Percentiles rank a stretch among this genome's conserved stretches.
These are phyloP conservation scores for Collybia mongolica DNA, from an alignment of 768 basidiomycete species.

Conservation along the genomic window DNA sequence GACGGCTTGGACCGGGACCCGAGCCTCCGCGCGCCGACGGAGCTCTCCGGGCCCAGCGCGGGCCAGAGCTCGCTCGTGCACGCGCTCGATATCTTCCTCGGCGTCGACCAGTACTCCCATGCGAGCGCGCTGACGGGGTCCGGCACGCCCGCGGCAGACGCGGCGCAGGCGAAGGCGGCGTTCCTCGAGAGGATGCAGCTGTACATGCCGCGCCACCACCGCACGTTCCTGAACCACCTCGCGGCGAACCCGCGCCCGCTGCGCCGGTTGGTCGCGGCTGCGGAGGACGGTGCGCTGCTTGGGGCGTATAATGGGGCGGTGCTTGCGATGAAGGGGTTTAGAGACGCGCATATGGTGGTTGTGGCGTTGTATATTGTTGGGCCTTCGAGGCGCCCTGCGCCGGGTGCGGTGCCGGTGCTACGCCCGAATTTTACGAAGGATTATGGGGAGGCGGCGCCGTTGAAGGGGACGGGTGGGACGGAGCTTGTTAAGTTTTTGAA, in stretches of 20 bases:
- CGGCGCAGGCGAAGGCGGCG: slow-evolving; percentile 23
- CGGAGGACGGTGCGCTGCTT: slow-evolving; percentile 28
- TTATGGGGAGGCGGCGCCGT: slow-evolving; percentile 18
- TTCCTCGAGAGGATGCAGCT: slow-evolving; percentile 73
- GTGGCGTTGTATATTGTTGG: slow-evolving; percentile 73
- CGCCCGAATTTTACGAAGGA: slow-evolving; percentile 3
- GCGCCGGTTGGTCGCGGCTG: slow-evolving; percentile 46
- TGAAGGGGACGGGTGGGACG: slow-evolving; percentile 80
- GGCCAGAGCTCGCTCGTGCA: slow-evolving; percentile 82
- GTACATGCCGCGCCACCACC: slow-evolving; percentile 85
- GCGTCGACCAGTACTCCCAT: slow-evolving; percentile 45
- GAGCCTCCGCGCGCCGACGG: slow-evolving; percentile 39
- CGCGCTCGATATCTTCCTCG: slow-evolving; percentile 70
- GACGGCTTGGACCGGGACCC: slow-evolving; percentile 54
- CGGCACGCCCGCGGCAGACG: slow-evolving; percentile 3
- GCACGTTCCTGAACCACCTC: slow-evolving; percentile 74
- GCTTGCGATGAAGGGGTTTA: slow-evolving; percentile 62
- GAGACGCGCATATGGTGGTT: slow-evolving; percentile 77
- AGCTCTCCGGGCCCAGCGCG: slow-evolving; percentile 77
- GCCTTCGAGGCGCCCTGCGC: slow-evolving; percentile 48
- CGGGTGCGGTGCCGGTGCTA: neutral
- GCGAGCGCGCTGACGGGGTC: slow-evolving; percentile 9
- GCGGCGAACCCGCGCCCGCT: slow-evolving; percentile 57
- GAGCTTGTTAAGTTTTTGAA: slow-evolving; percentile 76
- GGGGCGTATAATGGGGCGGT: slow-evolving; percentile 68